These are phyloP conservation scores for Eremothecium cymbalariae DNA, from an alignment of 1,139 yeast species.

Conservation along the genomic window DNA sequence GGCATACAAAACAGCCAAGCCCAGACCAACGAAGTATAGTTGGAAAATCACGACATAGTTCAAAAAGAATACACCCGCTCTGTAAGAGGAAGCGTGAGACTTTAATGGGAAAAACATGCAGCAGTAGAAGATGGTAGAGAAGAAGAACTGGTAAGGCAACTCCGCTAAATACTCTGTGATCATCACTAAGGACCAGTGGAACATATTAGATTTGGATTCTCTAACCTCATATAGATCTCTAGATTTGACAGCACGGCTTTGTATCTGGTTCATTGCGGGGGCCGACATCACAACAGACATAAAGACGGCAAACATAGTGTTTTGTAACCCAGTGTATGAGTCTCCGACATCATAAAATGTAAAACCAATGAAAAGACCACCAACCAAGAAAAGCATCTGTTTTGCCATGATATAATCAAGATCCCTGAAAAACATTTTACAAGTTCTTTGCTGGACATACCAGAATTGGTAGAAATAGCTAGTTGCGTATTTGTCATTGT, in stretches of 20 bases:
- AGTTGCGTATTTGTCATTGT: conserved; percentile 37
- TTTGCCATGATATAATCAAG: conserved; percentile 38
- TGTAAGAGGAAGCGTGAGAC: conserved; percentile 38
- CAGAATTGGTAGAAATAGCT: conserved; percentile 35
- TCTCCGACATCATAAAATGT: conserved; percentile 36
- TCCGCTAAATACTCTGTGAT: conserved; percentile 46
- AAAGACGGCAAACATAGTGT: conserved; percentile 44
- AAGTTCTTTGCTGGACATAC: conserved; percentile 33
- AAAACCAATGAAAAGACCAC: conserved; percentile 41
- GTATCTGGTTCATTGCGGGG: conserved; percentile 40
- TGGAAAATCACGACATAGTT: conserved; percentile 49
- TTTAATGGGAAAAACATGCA: conserved; percentile 53
- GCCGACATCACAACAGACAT: conserved; percentile 37
- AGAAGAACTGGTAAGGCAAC: conserved; percentile 47
- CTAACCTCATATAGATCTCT: conserved; percentile 55
- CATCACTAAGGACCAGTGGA: conserved; percentile 54
- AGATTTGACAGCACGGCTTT: conserved; percentile 42
- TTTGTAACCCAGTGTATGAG: conserved; percentile 37
- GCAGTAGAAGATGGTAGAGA: conserved; percentile 46
- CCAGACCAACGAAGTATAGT: conserved; percentile 47
- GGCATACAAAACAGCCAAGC: conserved; percentile 45
- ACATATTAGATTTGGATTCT: conserved; percentile 57
- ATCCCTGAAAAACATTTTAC: conserved; percentile 40
- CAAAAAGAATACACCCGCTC: conserved; percentile 50
- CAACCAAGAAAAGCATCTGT: conserved; percentile 33